phyloP scores from a whole-genome alignment of 345 rosid genomes.

The Raphanus sativus region DNA sequence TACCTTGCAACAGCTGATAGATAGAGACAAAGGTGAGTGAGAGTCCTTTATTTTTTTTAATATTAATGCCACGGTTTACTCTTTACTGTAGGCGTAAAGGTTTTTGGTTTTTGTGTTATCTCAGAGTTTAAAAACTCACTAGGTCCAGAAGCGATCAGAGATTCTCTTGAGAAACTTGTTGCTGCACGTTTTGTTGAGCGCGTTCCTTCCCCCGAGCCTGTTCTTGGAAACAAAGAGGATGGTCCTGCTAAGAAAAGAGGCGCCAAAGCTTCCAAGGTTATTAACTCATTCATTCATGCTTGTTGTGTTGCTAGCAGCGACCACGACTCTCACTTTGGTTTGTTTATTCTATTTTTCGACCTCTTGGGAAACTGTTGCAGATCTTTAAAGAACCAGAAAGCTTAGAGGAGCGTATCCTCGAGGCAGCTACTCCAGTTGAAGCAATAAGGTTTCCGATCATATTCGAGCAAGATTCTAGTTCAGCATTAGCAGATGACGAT shows the following conservation, averaged over 20 bases:
- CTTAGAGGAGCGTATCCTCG: conserved; percentile 65
- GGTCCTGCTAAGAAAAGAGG: conserved; percentile 45
- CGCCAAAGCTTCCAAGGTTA: conserved; percentile 51
- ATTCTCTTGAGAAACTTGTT: conserved; percentile 52
- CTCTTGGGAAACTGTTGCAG: conserved; percentile 38
- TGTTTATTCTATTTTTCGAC: neutral
- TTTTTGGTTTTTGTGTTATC: neutral
- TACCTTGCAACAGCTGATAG: conserved; percentile 65
- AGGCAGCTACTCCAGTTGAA: conserved; percentile 69
- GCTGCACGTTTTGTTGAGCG: conserved; percentile 70
- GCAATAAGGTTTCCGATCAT: conserved; percentile 59
- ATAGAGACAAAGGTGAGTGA: conserved; percentile 52
- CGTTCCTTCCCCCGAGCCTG: conserved; percentile 75
- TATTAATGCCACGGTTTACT: no score
- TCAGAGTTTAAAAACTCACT: conserved; percentile 39
- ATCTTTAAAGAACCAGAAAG: conserved; percentile 45
- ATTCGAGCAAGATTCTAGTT: conserved; percentile 35
- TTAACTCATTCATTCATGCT: neutral
- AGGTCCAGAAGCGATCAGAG: conserved; percentile 47
- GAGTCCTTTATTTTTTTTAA: no score
- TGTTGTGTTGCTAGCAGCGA: neutral
- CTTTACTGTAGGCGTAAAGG: no score
- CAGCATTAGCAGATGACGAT: conserved; percentile 38
- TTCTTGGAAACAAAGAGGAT: conserved; percentile 49
- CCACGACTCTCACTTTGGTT: neutral